phyloP scores from a whole-genome alignment of 2,329 filamentous ascomycete genomes.

The Diaporthe destruens region DNA sequence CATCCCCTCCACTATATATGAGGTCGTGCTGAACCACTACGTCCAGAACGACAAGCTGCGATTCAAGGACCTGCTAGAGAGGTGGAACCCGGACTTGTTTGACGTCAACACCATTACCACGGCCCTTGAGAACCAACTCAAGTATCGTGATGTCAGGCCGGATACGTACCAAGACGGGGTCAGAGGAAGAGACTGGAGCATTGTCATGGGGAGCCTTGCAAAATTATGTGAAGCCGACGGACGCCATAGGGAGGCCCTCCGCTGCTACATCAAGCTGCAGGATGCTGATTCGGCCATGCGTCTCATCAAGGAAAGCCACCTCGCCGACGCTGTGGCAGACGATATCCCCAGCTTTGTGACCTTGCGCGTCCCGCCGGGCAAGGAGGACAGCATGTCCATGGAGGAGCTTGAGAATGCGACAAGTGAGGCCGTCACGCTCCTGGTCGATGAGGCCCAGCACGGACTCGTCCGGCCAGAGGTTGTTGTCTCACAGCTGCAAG shows the following conservation, averaged over 20 bases:
- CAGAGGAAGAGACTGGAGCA: slow-evolving; percentile 84
- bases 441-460: slow-evolving; percentile 91
- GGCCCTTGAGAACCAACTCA: slow-evolving; percentile 85
- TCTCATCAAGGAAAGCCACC: slow-evolving; percentile 86
- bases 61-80: slow-evolving; percentile 83
- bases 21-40: slow-evolving; percentile 90
- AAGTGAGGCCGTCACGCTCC: slow-evolving; percentile 83
- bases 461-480: slow-evolving; percentile 83
- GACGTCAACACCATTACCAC: slow-evolving; percentile 81
- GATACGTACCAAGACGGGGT: slow-evolving; percentile 81
- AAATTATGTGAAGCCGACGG: slow-evolving; percentile 87
- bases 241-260: slow-evolving; percentile 84
- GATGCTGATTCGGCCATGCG: slow-evolving; percentile 91
- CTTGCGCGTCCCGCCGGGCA: slow-evolving; percentile 82
- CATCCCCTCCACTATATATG: slow-evolving; percentile 85
- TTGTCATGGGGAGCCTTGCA: slow-evolving; percentile 88
- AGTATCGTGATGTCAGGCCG: slow-evolving; percentile 79
- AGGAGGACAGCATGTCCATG: slow-evolving; percentile 73
- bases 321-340: slow-evolving; percentile 90
- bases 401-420: slow-evolving; percentile 83
- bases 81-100: slow-evolving; percentile 88
- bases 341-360: slow-evolving; percentile 91
- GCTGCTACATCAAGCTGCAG: slow-evolving; percentile 89
- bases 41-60: slow-evolving; percentile 80
- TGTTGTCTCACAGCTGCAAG: slow-evolving; percentile 83